Conservation (phyloP, 495 filamentous ascomycete species). For the Neurospora sp. region DNA sequence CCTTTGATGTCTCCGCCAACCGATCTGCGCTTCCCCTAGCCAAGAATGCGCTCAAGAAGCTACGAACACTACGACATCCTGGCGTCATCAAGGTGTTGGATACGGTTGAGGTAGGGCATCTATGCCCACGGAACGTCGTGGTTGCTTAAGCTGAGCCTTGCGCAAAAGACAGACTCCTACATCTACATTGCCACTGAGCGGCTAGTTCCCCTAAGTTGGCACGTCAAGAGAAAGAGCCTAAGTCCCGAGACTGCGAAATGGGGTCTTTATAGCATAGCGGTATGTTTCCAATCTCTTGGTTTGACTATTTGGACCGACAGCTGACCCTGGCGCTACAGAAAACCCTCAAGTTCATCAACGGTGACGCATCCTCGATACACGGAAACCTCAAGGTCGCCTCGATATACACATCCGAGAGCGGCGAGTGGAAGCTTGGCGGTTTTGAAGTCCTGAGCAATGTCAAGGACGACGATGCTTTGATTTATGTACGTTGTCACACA, state of each 20-base stretch:
- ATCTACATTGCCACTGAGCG: conserved; percentile 95
- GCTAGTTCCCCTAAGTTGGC: conserved; percentile 73
- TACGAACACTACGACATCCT: conserved; percentile 84
- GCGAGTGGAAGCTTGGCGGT: conserved; percentile 93
- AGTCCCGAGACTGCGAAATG: conserved; percentile 89
- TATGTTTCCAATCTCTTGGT: conserved; percentile 27
- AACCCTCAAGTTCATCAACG: conserved; percentile 91
- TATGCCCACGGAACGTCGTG: not conserved
- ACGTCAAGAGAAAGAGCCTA: conserved; percentile 71
- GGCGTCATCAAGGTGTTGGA: conserved; percentile 89
- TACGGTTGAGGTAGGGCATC: conserved; percentile 73
- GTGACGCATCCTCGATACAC: conserved; percentile 83
- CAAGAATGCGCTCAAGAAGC: conserved; percentile 84
- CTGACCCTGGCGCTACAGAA: conserved; percentile 40
- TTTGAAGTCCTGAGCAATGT: conserved; percentile 90
- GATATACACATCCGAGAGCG: conserved; percentile 85
- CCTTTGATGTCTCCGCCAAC: conserved; percentile 77
- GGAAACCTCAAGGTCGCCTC: conserved; percentile 76
- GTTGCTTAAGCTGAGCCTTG: conserved; percentile 6
- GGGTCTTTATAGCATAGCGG: conserved; percentile 80
- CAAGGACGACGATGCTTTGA: conserved; percentile 86
- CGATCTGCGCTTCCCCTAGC: conserved; percentile 74
- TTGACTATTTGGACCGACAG: not conserved
- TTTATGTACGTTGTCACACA: conserved; percentile 53
- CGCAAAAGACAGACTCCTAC: conserved; percentile 67